These are phyloP conservation scores for Epichloe typhina DNA, from an alignment of 2,329 filamentous ascomycete species.

Conservation along the genomic window DNA sequence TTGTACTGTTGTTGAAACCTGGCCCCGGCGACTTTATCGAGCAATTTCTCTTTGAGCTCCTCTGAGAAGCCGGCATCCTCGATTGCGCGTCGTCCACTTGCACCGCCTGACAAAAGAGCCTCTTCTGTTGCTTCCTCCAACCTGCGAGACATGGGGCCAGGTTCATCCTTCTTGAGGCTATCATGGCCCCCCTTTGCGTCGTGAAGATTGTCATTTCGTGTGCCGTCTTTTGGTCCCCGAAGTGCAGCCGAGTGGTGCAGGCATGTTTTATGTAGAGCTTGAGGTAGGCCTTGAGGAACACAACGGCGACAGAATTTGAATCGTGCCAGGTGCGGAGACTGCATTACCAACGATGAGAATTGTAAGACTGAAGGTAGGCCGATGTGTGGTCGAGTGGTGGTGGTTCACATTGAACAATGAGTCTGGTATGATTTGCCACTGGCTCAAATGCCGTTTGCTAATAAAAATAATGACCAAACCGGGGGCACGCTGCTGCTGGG, in stretches of 20 bases:
- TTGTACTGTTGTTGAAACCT: constrained; percentile 38
- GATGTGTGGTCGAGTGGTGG: too few species aligned
- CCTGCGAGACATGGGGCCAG: constrained; percentile 40
- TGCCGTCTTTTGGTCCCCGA: background rate
- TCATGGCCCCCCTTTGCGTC: background rate
- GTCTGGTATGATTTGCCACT: too few species aligned
- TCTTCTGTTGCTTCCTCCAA: constrained; percentile 52
- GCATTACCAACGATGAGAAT: background rate
- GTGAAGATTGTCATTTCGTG: background rate
- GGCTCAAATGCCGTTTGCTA: too few species aligned
- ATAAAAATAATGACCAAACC: too few species aligned
- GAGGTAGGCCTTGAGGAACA: background rate
- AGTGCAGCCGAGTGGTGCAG: background rate
- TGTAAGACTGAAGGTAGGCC: background rate
- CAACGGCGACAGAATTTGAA: background rate
- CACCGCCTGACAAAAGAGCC: constrained; percentile 43
- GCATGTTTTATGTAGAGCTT: background rate
- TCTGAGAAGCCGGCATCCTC: constrained; percentile 52
- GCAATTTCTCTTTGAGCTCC: constrained; percentile 44
- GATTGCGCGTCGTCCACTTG: constrained; percentile 43
- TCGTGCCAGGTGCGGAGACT: background rate
- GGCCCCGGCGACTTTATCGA: constrained; percentile 42
- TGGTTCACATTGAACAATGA: too few species aligned
- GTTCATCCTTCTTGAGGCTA: constrained; percentile 7
- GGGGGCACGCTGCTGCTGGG: too few species aligned